phyloP scores from a whole-genome alignment of 768 basidiomycete species.

The Tricholoma bakamatsutake region DNA sequence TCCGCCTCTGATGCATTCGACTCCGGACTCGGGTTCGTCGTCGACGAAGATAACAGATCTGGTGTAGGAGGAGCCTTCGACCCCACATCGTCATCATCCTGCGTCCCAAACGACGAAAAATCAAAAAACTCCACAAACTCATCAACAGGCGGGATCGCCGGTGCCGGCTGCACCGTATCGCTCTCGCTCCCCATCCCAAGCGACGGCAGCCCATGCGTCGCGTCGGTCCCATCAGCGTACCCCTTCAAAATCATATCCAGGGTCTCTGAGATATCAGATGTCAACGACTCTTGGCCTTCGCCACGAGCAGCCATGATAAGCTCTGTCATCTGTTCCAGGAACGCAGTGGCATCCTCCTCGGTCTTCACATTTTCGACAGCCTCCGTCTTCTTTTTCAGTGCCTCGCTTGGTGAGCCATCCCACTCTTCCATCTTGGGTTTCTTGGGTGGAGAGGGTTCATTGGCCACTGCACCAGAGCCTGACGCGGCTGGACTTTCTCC shows the following conservation, averaged over 20 bases:
- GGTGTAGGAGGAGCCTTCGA: conserved; percentile 74
- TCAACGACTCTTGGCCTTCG: conserved; percentile 38
- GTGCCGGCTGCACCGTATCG: conserved; percentile 11
- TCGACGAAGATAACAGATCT: conserved; percentile 63
- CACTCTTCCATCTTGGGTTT: conserved; percentile 59
- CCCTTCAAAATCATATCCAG: conserved; percentile 61
- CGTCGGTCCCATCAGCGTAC: conserved; percentile 38
- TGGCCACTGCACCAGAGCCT: conserved; percentile 21
- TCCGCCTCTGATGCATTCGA: conserved; percentile 59
- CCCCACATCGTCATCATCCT: conserved; percentile 52
- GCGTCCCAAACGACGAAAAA: conserved; percentile 53
- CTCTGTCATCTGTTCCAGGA: conserved; percentile 61
- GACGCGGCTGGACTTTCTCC: conserved; percentile 26
- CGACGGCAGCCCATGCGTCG: conserved; percentile 28
- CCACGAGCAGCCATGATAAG: conserved; percentile 45
- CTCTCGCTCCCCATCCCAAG: conserved; percentile 28
- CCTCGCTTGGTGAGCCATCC: conserved; percentile 55
- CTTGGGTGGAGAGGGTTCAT: conserved; percentile 66
- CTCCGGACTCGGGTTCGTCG: conserved; percentile 73
- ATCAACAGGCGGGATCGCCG: conserved; percentile 27
- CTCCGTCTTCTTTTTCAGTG: conserved; percentile 36
- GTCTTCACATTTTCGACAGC: conserved; percentile 49
- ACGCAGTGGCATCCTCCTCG: conserved; percentile 57
- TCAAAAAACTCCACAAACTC: conserved; percentile 64
- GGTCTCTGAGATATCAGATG: conserved; percentile 51